Evolutionary conservation across 257 asterid species (phyloP).

Genomic region (Plantago major): DNA sequence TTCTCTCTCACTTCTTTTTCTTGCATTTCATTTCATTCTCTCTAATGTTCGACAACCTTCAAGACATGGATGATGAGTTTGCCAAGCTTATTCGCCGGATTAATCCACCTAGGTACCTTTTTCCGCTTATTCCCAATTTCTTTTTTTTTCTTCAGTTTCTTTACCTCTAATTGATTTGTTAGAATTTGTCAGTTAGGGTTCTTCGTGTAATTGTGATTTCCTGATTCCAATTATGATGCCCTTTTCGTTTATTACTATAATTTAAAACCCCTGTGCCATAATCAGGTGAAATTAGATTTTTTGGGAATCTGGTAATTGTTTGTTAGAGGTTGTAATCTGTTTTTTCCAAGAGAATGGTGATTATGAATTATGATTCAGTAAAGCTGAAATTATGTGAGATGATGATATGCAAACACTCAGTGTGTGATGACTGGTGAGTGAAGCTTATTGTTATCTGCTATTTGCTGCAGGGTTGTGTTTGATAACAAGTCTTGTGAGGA

Average conservation of each 20-base stretch:
- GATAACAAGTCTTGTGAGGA: conserved; percentile 60
- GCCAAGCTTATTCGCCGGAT: conserved; percentile 71
- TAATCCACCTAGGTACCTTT: conserved; percentile 62
- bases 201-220: not conserved
- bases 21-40: not conserved
- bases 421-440: not conserved
- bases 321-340: too few species aligned
- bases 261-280: too few species aligned
- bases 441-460: not conserved
- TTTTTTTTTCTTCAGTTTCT: too few species aligned
- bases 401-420: not conserved
- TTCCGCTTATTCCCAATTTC: not conserved
- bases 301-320: too few species aligned
- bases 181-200: too few species aligned
- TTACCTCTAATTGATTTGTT: too few species aligned
- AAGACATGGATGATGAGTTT: conserved; percentile 56
- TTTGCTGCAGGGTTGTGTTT: conserved; percentile 60
- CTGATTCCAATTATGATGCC: too few species aligned
- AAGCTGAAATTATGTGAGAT: not conserved
- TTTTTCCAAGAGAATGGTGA: too few species aligned
- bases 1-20: not conserved
- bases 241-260: too few species aligned
- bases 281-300: too few species aligned
- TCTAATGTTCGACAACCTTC: conserved; percentile 29
- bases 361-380: too few species aligned